These are phyloP conservation scores for Gossypium mustelinum DNA, from an alignment of 345 rosid genomes.

Conservation along the genomic window DNA sequence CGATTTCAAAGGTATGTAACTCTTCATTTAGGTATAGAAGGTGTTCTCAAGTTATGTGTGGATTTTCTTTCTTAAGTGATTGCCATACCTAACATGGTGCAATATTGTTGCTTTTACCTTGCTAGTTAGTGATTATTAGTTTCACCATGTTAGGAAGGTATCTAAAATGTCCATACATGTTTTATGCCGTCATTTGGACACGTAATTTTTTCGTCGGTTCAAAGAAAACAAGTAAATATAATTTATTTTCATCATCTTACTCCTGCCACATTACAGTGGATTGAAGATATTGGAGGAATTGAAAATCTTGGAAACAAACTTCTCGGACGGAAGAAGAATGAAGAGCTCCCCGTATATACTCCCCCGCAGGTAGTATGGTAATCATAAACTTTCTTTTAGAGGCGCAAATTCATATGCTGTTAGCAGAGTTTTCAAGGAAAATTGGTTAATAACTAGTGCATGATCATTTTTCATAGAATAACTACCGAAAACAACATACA, in stretches of 20 bases:
- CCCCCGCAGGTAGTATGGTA: conserved; percentile 61
- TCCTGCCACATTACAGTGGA: conserved; percentile 49
- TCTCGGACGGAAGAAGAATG: conserved; percentile 46
- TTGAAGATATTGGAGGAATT: conserved; percentile 79
- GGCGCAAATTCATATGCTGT: background rate
- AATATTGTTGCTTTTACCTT: background rate
- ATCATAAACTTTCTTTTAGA: background rate
- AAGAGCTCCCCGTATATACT: conserved; percentile 60
- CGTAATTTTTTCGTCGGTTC: background rate
- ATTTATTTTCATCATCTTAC: background rate
- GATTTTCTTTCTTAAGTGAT: too few relatives aligned
- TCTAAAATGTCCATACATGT: too few relatives aligned
- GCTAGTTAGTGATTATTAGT: background rate
- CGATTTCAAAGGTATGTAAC: conserved; percentile 65
- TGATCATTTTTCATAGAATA: background rate
- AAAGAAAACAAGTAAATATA: background rate
- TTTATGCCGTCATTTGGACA: background rate
- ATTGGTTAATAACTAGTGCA: too few relatives aligned
- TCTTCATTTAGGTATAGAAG: background rate
- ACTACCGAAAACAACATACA: background rate
- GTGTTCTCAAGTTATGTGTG: background rate
- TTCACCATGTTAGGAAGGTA: background rate
- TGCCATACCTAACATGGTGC: too few relatives aligned
- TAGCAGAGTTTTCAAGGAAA: background rate
- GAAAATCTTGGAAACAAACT: conserved; percentile 64